A percentile compares a stretch with the other conserved stretches of the same genome.
phyloP scores from a whole-genome alignment of 768 basidiomycete species.

The Agaricus bisporus region DNA sequence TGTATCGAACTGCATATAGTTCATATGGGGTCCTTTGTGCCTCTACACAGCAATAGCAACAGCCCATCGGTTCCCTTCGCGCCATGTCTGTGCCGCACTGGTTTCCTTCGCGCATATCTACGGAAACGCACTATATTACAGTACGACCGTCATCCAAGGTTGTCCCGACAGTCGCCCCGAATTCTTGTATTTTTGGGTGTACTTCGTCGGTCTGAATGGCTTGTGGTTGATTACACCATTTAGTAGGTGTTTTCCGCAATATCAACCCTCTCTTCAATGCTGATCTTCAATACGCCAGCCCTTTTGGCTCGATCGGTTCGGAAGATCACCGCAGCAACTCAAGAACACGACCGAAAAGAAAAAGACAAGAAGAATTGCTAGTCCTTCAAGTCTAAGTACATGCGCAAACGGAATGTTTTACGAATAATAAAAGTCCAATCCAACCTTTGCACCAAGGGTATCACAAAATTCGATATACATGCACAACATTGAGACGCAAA shows the following conservation, averaged over 20 bases:
- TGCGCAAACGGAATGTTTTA: not conserved
- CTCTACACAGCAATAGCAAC: slow-evolving; percentile 9
- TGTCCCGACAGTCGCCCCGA: slow-evolving; percentile 10
- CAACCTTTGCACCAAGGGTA: slow-evolving; percentile 1
- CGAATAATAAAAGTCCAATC: not conserved
- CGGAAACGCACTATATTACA: slow-evolving; percentile 11
- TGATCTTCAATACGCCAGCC: not conserved
- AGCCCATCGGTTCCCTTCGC: slow-evolving; percentile 7
- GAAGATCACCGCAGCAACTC: slow-evolving; percentile 1
- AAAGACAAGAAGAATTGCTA: slow-evolving; percentile 1
- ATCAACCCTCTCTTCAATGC: not conserved
- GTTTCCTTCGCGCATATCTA: slow-evolving; percentile 12
- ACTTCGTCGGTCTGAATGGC: slow-evolving; percentile 11
- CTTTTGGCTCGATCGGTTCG: slow-evolving; percentile 3
- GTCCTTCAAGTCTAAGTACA: not conserved
- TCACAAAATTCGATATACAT: slow-evolving; percentile 8
- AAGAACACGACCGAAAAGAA: not conserved
- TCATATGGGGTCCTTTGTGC: slow-evolving; percentile 11
- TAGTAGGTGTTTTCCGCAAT: not conserved
- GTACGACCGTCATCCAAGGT: slow-evolving; percentile 9
- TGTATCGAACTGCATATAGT: not conserved
- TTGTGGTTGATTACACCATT: slow-evolving; percentile 12
- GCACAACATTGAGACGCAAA: not conserved
- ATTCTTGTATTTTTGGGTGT: slow-evolving; percentile 14
- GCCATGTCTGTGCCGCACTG: slow-evolving; percentile 7